Evolutionary conservation across 2,329 filamentous ascomycete genomes (phyloP), one percentile per base, ranked within the genome.

Genomic region (Fusarium annulatum): DNA sequence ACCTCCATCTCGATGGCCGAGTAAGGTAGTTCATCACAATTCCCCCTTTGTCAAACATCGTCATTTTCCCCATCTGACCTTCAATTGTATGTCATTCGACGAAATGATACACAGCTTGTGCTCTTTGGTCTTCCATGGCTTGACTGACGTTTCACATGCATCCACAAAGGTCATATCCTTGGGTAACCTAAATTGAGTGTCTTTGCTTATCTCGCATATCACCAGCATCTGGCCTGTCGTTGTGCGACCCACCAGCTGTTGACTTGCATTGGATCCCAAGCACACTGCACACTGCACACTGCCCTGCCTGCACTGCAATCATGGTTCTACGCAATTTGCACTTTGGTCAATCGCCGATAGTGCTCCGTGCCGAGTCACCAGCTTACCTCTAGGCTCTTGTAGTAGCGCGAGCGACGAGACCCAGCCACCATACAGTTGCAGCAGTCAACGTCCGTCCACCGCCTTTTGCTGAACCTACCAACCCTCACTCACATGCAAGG

Each of bases 301-400:
- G 55, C 41, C 7, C n/a, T 49, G 21, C 34, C 14, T 65, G 39
- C 23, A 15, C 61, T 77, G 74, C 69, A 63, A 45, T 67, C 62
- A 66, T 75, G 73, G 76, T 71, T 77, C 69, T 74, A 75, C 76
- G 69, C 56, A 75, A 71, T 70, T 67, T 65, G 52, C 28, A 59
- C 53, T 59, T 43, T 61, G 61, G 36, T 43, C 61, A 52, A 64
- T 63, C 64, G 61, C 73, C 65, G 63, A 73, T 71, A 66, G 60
- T 74, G 56, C 57, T 68, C 72, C 69, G 58, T 70, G 60, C 69
- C 64, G 62, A 63, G 60, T 66, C 67, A 64, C 61, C 60, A 61
- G 67, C 60, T 64, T 64, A 26, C 59, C 52, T 67, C 61, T 49
- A 61, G 45, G 39, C 45, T 36, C 52, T 61, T 61, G 42, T 61